These are phyloP conservation scores for Gloeopeniophorella convolvens DNA, from an alignment of 768 basidiomycete species.

Conservation along the genomic window DNA sequence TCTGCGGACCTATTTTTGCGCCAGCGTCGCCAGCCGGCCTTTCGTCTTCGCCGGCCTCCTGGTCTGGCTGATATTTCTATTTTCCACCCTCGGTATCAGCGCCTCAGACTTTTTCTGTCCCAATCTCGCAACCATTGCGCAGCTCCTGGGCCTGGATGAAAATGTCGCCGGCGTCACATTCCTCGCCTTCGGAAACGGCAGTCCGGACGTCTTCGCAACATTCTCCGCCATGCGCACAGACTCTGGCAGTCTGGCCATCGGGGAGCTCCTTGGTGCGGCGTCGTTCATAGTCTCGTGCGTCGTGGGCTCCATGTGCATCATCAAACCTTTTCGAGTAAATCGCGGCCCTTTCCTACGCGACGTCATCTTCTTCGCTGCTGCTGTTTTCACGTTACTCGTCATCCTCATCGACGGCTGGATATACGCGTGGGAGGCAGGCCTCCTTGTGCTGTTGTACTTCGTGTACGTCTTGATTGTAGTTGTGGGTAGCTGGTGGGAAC, in stretches of 20 bases:
- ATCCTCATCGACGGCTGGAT: constrained; percentile 77
- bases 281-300: constrained; percentile 95
- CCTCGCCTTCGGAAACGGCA: constrained; percentile 95
- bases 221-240: constrained; percentile 85
- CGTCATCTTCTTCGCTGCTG: constrained; percentile 87
- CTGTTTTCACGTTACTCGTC: constrained; percentile 66
- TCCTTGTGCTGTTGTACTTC: constrained; percentile 68
- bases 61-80: constrained; percentile 84
- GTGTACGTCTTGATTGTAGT: constrained; percentile 75
- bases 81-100: constrained; percentile 91
- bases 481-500: constrained; percentile 69
- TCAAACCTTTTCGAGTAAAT: constrained; percentile 87
- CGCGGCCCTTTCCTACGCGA: constrained; percentile 83
- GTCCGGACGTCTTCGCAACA: constrained; percentile 93
- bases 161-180: constrained; percentile 96
- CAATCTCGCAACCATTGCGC: constrained; percentile 86
- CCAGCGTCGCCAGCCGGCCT: constrained; percentile 47
- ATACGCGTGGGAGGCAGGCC: constrained; percentile 60
- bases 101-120: constrained; percentile 98
- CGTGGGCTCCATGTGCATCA: constrained; percentile 96
- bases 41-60: constrained; percentile 56
- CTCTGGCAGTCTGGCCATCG: constrained; percentile 87
- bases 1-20: constrained; percentile 65
- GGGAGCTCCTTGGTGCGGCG: constrained; percentile 92
- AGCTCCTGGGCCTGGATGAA: constrained; percentile 81